phyloP scores from a whole-genome alignment of 345 rosid species.

The Reutealis trisperma region DNA sequence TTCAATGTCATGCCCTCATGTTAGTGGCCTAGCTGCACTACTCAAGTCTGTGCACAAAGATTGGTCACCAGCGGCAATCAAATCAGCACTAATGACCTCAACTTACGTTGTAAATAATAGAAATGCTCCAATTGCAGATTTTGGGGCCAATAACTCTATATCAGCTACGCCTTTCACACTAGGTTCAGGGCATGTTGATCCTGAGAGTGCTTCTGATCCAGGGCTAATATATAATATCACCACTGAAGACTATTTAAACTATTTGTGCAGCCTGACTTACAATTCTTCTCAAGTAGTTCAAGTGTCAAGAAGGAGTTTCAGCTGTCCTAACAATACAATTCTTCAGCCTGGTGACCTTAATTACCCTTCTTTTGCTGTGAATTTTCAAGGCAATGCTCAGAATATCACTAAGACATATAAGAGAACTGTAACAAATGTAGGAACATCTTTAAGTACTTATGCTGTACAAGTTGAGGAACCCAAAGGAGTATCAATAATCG shows the following conservation, averaged over 20 bases:
- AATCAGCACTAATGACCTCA: conserved; percentile 89
- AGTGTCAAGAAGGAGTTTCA: conserved; percentile 29
- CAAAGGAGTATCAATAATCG: conserved; percentile 33
- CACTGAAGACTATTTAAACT: conserved; percentile 38
- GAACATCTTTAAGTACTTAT: conserved; percentile 28
- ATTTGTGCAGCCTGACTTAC: conserved; percentile 54
- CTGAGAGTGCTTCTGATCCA: conserved; percentile 54
- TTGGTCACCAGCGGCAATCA: conserved; percentile 88
- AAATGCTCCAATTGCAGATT: conserved; percentile 33
- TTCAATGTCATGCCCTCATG: conserved; percentile 89
- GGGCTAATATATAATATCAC: conserved; percentile 55
- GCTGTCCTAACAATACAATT: conserved; percentile 26
- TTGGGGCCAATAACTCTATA: conserved; percentile 10
- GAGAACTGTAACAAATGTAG: conserved; percentile 56
- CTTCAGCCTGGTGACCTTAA: conserved; percentile 48
- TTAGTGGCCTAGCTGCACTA: conserved; percentile 72
- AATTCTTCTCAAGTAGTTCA: conserved; percentile 32
- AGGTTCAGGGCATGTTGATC: conserved; percentile 63
- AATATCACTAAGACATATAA: conserved; percentile 23
- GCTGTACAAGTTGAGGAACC: conserved; percentile 43
- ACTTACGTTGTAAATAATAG: conserved; percentile 56
- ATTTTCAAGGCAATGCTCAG: conserved; percentile 17
- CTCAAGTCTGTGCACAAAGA: conserved; percentile 60
- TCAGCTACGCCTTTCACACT: conserved; percentile 46
- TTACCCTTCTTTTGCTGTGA: conserved; percentile 62